These are phyloP conservation scores for Rostrohypoxylon terebratum DNA, from an alignment of 495 filamentous ascomycete species.

Conservation along the genomic window DNA sequence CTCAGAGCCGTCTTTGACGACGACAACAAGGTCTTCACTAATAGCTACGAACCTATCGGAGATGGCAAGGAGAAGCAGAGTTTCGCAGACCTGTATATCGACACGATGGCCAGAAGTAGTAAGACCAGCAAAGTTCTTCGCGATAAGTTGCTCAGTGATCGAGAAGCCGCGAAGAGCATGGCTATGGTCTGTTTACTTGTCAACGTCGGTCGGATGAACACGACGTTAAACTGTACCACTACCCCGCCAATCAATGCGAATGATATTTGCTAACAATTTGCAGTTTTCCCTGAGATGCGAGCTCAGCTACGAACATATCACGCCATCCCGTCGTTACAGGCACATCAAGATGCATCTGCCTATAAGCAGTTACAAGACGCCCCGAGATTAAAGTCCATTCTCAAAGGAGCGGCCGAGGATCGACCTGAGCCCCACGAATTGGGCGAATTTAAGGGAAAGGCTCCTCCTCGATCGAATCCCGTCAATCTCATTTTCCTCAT, in stretches of 20 bases:
- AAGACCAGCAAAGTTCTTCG: slow-evolving; percentile 99
- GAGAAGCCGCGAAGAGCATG: slow-evolving; percentile 93
- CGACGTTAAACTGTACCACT: slow-evolving; percentile 90
- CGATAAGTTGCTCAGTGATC: slow-evolving; percentile 94
- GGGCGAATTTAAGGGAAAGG: slow-evolving; percentile 76
- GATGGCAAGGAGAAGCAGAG: slow-evolving; percentile 77
- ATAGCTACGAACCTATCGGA: slow-evolving; percentile 70
- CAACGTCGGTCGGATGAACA: slow-evolving; percentile 98
- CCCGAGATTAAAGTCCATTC: slow-evolving; percentile 93
- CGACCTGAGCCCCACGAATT: slow-evolving; percentile 85
- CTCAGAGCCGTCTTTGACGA: slow-evolving; percentile 92
- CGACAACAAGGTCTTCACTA: slow-evolving; percentile 85
- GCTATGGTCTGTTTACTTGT: slow-evolving; percentile 98
- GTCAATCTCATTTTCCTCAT: slow-evolving; percentile 98
- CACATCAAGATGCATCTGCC: slow-evolving; percentile 91
- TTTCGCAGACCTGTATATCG: slow-evolving; percentile 96
- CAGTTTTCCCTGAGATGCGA: slow-evolving; percentile 99
- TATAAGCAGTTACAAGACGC: slow-evolving; percentile 99
- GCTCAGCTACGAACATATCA: slow-evolving; percentile 98
- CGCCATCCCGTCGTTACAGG: slow-evolving; percentile 95
- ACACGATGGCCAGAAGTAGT: slow-evolving; percentile 97
- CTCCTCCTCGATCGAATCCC: slow-evolving; percentile 89
- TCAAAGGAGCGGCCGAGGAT: slow-evolving; percentile 97
- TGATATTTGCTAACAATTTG: slow-evolving; percentile 48
- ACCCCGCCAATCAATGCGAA: background rate